Base-by-base conservation (phyloP, 495 filamentous ascomycete species). In the Cenococcum geophilum region DNA sequence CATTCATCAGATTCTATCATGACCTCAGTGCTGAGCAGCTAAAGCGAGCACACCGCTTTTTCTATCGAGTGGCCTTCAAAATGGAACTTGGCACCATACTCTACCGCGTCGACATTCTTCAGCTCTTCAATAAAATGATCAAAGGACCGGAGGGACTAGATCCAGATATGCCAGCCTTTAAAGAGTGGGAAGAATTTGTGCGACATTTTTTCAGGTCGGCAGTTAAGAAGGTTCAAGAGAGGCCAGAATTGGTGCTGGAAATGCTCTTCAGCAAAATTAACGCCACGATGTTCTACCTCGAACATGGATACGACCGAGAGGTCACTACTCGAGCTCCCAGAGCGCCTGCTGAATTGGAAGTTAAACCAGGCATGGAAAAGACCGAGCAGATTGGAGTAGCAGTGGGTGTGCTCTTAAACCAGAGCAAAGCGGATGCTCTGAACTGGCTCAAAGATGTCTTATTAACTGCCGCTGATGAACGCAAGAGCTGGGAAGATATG, bases 41-140 rank as follows among this genome's bases (percentile, higher is more conserved):
- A 52, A 99, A 98, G 75, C 85, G 95, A 4, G 89, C 87, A 22
- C 92, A 97, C 74, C 89, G 93, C 9, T 97, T 93, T 67, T 92
- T 99, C 73, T 92, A 97, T 64, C 86, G 93, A 1, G 82, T 95
- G 45, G 92, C 91, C 4, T 97, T 97, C 79, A 97, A 97, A 74
- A 86, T 91, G 68, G 89, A 95, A 48, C 85, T 93, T 77, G 86
- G 84, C 60, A 85, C 95, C 12, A 79, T 97, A 73, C 80, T 99
- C 1, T 96, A 89, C 70, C 85, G 95, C 4, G 76, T 96, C 2
- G 95, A 97, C 67, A 95, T 96, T 14, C 83, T 99, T 58, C 83
- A 85, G 42, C 79, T 97, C 14, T 86, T 99, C 50, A 84, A 96
- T 66, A 83, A 83, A 62, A 92, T 97, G 83, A 89, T 97, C 71